Evolutionary conservation across 2,329 filamentous ascomycete species (phyloP).

Genomic region (Cytospora leucostoma): DNA sequence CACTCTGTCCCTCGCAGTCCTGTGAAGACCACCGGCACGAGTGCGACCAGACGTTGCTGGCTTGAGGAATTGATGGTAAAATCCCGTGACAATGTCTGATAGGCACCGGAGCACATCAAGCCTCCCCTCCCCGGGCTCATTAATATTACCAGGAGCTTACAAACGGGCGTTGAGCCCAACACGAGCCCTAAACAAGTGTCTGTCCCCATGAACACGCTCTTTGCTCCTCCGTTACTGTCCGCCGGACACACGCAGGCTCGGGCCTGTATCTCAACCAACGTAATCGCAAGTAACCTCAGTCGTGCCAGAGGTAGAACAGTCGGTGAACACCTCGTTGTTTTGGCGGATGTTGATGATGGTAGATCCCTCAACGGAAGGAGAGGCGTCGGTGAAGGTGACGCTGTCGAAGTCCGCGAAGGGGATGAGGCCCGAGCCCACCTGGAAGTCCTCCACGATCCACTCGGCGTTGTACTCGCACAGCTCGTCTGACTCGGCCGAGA

Average conservation of each 20-base stretch:
- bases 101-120: neutral
- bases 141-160: neutral
- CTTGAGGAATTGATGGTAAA: neutral
- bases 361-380: constrained; percentile 39
- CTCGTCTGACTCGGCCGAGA: constrained; percentile 43
- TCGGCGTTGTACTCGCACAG: constrained; percentile 59
- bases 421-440: constrained; percentile 41
- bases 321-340: constrained; percentile 18
- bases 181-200: neutral
- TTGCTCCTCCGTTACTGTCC: neutral
- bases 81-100: neutral
- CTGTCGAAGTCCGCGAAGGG: constrained; percentile 48
- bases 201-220: neutral
- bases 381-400: constrained; percentile 44
- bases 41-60: neutral
- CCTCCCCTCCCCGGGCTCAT: neutral
- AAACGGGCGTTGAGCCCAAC: neutral
- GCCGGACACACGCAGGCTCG: neutral
- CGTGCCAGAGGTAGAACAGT: constrained; percentile 20
- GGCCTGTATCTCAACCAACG: constrained; percentile 19
- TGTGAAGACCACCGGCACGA: neutral
- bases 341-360: constrained; percentile 40
- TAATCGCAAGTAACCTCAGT: constrained; percentile 38
- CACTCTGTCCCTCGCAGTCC: neutral
- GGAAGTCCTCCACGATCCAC: constrained; percentile 62